phyloP scores from a whole-genome alignment of 2,329 filamentous ascomycete species.

The Colletotrichum liriopes region DNA sequence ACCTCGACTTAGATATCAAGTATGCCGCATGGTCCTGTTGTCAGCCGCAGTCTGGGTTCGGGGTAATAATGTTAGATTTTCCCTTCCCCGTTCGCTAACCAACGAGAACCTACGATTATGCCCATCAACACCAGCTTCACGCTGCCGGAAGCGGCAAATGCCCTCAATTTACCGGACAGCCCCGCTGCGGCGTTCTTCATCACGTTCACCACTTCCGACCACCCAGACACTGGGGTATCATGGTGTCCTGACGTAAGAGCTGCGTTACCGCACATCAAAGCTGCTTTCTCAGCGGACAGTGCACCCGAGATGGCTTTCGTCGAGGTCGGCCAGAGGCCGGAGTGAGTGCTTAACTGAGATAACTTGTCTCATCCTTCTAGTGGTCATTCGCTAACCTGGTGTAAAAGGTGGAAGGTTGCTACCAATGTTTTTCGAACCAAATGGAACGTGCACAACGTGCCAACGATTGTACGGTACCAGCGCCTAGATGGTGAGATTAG shows the following conservation, averaged over 20 bases:
- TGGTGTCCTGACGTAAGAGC: constrained; percentile 59
- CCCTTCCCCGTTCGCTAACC: no score
- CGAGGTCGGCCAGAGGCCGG: constrained; percentile 53
- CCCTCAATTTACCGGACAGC: background rate
- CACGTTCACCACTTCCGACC: constrained; percentile 55
- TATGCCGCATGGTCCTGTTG: background rate
- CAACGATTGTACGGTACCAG: constrained; percentile 54
- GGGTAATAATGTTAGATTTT: background rate
- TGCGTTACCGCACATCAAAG: constrained; percentile 52
- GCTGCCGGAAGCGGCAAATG: constrained; percentile 3
- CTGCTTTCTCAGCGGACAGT: constrained; percentile 49
- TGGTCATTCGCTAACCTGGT: background rate
- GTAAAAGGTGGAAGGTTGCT: constrained; percentile 53
- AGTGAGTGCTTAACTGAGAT: constrained; percentile 48
- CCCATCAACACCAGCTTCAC: constrained; percentile 15
- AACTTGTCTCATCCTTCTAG: no score
- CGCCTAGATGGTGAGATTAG: constrained; percentile 49
- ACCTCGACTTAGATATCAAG: background rate
- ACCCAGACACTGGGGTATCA: constrained; percentile 53
- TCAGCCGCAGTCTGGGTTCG: no score
- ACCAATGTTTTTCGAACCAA: constrained; percentile 53
- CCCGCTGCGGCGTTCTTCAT: constrained; percentile 47
- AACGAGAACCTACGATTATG: background rate
- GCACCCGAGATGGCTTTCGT: constrained; percentile 50
- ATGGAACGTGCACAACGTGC: constrained; percentile 54